These are phyloP conservation scores for Garcia nutans DNA, from an alignment of 345 rosid species.

Conservation along the genomic window DNA sequence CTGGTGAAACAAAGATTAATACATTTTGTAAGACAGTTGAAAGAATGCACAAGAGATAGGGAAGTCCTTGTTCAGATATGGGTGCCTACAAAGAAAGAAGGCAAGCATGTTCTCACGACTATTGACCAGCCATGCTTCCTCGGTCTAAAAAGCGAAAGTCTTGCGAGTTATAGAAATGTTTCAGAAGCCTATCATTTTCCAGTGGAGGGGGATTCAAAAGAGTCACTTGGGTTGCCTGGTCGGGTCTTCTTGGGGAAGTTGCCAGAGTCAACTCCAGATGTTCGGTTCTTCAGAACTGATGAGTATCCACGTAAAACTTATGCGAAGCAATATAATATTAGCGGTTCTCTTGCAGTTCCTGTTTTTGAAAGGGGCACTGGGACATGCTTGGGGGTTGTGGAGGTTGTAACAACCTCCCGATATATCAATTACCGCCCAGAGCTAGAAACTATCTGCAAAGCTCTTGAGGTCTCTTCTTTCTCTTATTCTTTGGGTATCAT, in stretches of 20 bases:
- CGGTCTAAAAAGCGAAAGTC: constrained; percentile 53
- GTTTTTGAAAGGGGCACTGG: constrained; percentile 73
- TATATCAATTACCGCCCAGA: constrained; percentile 64
- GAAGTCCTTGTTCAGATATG: constrained; percentile 78
- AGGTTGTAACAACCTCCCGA: constrained; percentile 72
- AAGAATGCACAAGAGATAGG: constrained; percentile 49
- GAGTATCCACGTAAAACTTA: constrained; percentile 70
- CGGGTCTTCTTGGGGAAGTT: constrained; percentile 71
- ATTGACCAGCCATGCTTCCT: constrained; percentile 65
- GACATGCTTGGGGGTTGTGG: constrained; percentile 85
- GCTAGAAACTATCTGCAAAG: constrained; percentile 76
- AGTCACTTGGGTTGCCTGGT: constrained; percentile 72
- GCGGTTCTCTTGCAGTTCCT: constrained; percentile 87
- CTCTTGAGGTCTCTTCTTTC: constrained; percentile 76
- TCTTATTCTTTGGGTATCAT: neutral
- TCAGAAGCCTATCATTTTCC: constrained; percentile 66
- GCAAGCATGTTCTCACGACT: constrained; percentile 70
- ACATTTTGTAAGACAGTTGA: constrained; percentile 50
- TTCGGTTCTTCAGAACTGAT: constrained; percentile 61
- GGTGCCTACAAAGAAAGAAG: constrained; percentile 73
- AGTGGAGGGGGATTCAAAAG: constrained; percentile 64
- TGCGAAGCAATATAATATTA: constrained; percentile 63
- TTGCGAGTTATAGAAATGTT: constrained; percentile 60
- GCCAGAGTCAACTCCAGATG: constrained; percentile 99
- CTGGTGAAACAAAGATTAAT: constrained; percentile 58